A percentile compares a stretch with the other conserved stretches of the same genome.
Conservation (phyloP, 2,329 filamentous ascomycete genomes). For the Akanthomyces uredinophilus region DNA sequence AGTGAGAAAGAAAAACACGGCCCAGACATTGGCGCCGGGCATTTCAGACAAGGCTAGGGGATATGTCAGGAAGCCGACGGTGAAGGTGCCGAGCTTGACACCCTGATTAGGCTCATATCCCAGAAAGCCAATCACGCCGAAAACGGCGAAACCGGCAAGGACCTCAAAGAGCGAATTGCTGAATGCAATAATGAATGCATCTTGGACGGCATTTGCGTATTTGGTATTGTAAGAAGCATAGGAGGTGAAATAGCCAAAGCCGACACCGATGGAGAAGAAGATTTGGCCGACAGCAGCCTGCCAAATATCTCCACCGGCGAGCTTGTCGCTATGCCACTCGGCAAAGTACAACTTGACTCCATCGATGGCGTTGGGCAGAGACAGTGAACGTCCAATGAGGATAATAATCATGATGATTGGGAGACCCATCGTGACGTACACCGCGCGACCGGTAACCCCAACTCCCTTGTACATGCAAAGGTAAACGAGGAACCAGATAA, state of each 20-base stretch:
- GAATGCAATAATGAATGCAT: slow-evolving; percentile 49
- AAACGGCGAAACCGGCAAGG: slow-evolving; percentile 35
- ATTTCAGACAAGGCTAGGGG: slow-evolving; percentile 49
- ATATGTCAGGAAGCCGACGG: slow-evolving; percentile 49
- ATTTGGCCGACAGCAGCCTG: slow-evolving; percentile 53
- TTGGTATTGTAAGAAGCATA: slow-evolving; percentile 55
- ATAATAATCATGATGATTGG: slow-evolving; percentile 49
- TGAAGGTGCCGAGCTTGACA: slow-evolving; percentile 43
- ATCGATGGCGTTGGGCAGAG: slow-evolving; percentile 45
- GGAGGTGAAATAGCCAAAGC: slow-evolving; percentile 54
- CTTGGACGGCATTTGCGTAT: slow-evolving; percentile 55
- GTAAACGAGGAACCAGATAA: slow-evolving; percentile 54
- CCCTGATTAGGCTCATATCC: slow-evolving; percentile 26
- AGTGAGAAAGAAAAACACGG: slow-evolving; percentile 48
- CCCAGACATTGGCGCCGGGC: slow-evolving; percentile 52
- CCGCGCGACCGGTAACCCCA: slow-evolving; percentile 47
- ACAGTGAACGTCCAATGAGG: slow-evolving; percentile 44
- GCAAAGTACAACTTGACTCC: slow-evolving; percentile 40
- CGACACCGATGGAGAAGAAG: slow-evolving; percentile 55
- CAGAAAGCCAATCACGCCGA: slow-evolving; percentile 46
- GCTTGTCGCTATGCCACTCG: slow-evolving; percentile 37
- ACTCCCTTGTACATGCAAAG: slow-evolving; percentile 53
- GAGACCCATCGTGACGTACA: slow-evolving; percentile 53
- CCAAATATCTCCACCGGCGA: slow-evolving; percentile 44
- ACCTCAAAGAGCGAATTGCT: slow-evolving; percentile 55